Conservation (phyloP, 2,329 filamentous ascomycete genomes). For the Monilinia aucupariae region DNA sequence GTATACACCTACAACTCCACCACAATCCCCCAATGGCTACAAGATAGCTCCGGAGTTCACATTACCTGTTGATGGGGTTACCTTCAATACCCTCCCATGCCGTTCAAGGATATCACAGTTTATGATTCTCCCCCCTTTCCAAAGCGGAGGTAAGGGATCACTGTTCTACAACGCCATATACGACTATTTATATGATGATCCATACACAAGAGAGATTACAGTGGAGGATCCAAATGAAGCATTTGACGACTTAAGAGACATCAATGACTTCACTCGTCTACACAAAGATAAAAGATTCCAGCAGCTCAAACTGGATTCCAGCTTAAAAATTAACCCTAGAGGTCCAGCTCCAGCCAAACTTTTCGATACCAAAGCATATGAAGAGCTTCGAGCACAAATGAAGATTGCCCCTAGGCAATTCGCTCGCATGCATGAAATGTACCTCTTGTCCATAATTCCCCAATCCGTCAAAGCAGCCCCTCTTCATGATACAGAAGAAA, state of each 20-base stretch:
- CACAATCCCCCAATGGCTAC: slow-evolving; percentile 37
- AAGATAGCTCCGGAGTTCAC: slow-evolving; percentile 41
- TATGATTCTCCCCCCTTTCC: slow-evolving; percentile 81
- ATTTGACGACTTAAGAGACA: slow-evolving; percentile 74
- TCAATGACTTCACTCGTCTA: slow-evolving; percentile 64
- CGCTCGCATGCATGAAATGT: slow-evolving; percentile 67
- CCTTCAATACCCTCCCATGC: slow-evolving; percentile 61
- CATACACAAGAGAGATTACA: slow-evolving; percentile 69
- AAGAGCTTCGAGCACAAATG: slow-evolving; percentile 51
- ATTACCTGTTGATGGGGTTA: slow-evolving; percentile 31
- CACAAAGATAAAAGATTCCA: slow-evolving; percentile 54
- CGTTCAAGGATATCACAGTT: slow-evolving; percentile 90
- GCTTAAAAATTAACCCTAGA: slow-evolving; percentile 44
- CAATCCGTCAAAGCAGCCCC: slow-evolving; percentile 49
- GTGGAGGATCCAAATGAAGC: slow-evolving; percentile 90
- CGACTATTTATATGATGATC: slow-evolving; percentile 57
- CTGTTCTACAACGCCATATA: slow-evolving; percentile 79
- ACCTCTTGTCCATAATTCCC: slow-evolving; percentile 58
- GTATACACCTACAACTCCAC: slow-evolving; percentile 46
- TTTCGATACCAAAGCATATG: slow-evolving; percentile 51
- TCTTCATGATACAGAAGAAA: slow-evolving; percentile 37
- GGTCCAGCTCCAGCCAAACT: slow-evolving; percentile 49
- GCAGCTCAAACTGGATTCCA: slow-evolving; percentile 50
- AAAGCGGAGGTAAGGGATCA: slow-evolving; percentile 71
- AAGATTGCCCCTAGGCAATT: slow-evolving; percentile 79